Evolutionary conservation across 1,139 yeast species (phyloP).

Genomic region (Yamadazyma dendronema): DNA sequence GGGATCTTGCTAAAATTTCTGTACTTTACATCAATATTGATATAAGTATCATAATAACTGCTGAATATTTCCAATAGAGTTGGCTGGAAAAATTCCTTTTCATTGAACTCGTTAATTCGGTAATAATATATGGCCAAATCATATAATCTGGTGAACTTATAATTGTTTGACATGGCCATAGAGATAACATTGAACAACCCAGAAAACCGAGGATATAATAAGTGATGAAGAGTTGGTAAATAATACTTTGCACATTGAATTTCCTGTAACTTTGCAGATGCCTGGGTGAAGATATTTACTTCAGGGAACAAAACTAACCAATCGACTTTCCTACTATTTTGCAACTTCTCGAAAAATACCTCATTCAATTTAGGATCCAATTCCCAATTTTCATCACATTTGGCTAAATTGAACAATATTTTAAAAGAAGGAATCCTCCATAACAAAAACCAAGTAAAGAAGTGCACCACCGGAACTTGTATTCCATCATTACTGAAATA

Average conservation of each 20-base stretch:
- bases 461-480: conserved; percentile 42
- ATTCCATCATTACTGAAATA: conserved; percentile 12
- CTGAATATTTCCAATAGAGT: conserved; percentile 56
- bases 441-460: conserved; percentile 60
- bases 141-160: conserved; percentile 42
- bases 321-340: conserved; percentile 32
- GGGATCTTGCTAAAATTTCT: conserved; percentile 11
- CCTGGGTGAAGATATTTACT: conserved; percentile 60
- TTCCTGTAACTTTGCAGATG: conserved; percentile 46
- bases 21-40: conserved; percentile 14
- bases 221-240: conserved; percentile 49
- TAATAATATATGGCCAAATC: conserved; percentile 53
- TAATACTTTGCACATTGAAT: conserved; percentile 50
- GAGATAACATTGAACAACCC: conserved; percentile 48
- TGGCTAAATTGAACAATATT: conserved; percentile 40
- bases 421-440: conserved; percentile 55
- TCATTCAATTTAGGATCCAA: conserved; percentile 33
- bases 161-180: conserved; percentile 35
- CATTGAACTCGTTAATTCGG: conserved; percentile 18
- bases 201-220: conserved; percentile 68
- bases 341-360: conserved; percentile 23
- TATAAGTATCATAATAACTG: conserved; percentile 17
- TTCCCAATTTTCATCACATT: conserved; percentile 66
- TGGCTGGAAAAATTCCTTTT: conserved; percentile 35
- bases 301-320: conserved; percentile 73